Conservation (phyloP, 495 filamentous ascomycete genomes). For the Tuber calosporum region DNA sequence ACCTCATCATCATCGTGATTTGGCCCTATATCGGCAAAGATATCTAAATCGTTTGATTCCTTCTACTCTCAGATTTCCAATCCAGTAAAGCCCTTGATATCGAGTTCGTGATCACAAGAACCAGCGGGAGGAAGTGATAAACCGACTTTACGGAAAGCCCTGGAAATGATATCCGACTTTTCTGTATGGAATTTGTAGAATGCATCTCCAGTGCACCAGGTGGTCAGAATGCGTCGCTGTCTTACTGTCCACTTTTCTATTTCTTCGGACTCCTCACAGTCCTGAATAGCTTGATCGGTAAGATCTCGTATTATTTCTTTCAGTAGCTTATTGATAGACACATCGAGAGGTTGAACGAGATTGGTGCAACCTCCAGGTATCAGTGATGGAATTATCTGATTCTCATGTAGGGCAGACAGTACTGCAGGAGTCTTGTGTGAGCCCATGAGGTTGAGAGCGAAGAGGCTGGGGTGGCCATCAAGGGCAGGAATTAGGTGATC, state of each 20-base stretch:
- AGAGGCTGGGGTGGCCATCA: too few relatives aligned
- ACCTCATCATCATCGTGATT: too few relatives aligned
- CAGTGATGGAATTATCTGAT: too few relatives aligned
- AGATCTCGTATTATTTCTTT: conserved; percentile 5
- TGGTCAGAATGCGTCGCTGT: neutral
- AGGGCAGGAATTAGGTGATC: too few relatives aligned
- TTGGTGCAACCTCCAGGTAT: neutral
- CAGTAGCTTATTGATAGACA: conserved; percentile 3
- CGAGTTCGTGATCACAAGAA: neutral
- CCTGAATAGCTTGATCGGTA: conserved; percentile 9
- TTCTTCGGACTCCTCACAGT: neutral
- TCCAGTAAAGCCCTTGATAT: conserved; percentile 6
- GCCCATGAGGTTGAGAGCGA: too few relatives aligned
- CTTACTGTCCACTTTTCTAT: conserved; percentile 7
- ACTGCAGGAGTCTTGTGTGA: too few relatives aligned
- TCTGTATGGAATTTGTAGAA: conserved; percentile 8
- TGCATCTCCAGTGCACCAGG: conserved; percentile 13
- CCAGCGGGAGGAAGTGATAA: neutral
- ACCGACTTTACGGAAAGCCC: conserved; percentile 3
- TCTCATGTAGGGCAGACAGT: too few relatives aligned
- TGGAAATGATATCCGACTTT: neutral
- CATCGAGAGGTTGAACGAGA: conserved; percentile 11
- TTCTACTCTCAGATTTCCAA: neutral
- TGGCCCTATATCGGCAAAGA: too few relatives aligned
- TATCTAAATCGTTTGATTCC: neutral